These are phyloP conservation scores for Apiospora sp. DNA, from an alignment of 2,329 filamentous ascomycete genomes.

Conservation along the genomic window DNA sequence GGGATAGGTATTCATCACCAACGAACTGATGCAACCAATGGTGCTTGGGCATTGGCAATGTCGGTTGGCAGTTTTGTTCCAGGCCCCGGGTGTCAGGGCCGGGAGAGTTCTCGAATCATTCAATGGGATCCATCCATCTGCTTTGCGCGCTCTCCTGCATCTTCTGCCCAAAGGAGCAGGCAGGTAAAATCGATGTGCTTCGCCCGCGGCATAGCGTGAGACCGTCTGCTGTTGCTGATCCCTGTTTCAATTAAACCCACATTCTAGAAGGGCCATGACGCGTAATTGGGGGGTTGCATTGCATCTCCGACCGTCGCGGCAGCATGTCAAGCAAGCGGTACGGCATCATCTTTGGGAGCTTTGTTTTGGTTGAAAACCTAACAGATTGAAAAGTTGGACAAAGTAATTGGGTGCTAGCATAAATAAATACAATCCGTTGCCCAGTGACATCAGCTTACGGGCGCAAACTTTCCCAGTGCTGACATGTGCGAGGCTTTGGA, in stretches of 20 bases:
- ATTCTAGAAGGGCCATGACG: conserved; percentile 6
- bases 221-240: background rate
- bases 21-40: background rate
- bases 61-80: background rate
- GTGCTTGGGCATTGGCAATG: background rate
- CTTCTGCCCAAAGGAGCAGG: background rate
- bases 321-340: background rate
- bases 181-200: background rate
- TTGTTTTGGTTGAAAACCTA: background rate
- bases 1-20: background rate
- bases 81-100: background rate
- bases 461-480: background rate
- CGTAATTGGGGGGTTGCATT: conserved; percentile 20
- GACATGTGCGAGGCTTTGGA: conserved; percentile 14
- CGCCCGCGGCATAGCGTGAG: background rate
- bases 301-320: conserved; percentile 2
- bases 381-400: background rate
- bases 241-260: conserved; percentile 22
- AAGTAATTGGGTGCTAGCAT: background rate
- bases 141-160: background rate
- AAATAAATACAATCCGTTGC: conserved; percentile 12
- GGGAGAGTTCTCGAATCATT: background rate
- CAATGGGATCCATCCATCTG: background rate
- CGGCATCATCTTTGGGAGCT: background rate
- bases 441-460: conserved; percentile 11